Base-by-base conservation (phyloP, 148 eudicot genomes). In the Rhododendron griersonianum region DNA sequence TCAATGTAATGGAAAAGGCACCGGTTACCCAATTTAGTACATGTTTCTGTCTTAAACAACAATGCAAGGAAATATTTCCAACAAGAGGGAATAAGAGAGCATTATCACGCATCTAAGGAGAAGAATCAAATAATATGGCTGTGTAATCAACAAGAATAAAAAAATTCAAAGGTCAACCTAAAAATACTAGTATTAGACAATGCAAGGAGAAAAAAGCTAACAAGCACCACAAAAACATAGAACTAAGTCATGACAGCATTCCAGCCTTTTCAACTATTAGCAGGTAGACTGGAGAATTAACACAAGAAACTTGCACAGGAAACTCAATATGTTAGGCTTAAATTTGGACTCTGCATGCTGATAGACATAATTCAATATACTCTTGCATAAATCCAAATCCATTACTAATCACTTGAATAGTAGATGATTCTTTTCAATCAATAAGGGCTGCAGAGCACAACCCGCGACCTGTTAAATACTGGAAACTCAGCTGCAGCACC, bases 151-250 rank as follows among this genome's bases (percentile, higher is more conserved):
- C 85, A 47, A 73, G 16, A 83, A 83, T 16, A 30, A 35, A 1
- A 76, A 47, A 83, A 10, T 82, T 83, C 77, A 45, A 83, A 21
- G 61, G 16, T 84, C 67, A 84, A 84, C 35, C 50, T 50, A 13
- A 19, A 84, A 21, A 35, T 35, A 50, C 30, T 30, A 18, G 61
- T 55, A 48, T 16, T 48, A 18, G 50, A 30, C 23, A 21, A 53
- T 84, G 67, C 44, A 74, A 74, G 50, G 7, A 15, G 14, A 50
- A 73, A 33, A 51, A 74, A 30, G 57, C 15, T 7, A 41, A 71
- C 39, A 71, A 45, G n/a, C 61, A 59, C 53, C 51, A 25, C 37
- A 86, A 41, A 51, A 41, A 15, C 25, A 15, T 44, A 5, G 33
- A 86, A 41, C 55, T 23, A 39, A 41, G 78, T 84, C 73, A 48